phyloP scores from a whole-genome alignment of 2,329 filamentous ascomycete species.

The Aspergillus quadrilineatus region DNA sequence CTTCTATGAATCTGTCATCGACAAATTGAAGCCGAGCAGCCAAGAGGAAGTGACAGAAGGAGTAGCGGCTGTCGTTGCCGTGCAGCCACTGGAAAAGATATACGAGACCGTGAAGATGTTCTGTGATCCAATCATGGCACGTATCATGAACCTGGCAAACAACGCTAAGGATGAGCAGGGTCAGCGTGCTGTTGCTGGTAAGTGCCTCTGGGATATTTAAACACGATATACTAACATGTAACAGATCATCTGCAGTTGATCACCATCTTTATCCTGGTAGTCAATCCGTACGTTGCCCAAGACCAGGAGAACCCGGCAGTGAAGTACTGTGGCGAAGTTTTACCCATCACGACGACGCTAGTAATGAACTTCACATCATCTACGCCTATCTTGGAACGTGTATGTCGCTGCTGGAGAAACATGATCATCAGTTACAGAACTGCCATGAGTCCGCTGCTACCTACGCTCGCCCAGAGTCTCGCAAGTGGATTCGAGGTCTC shows the following conservation, averaged over 20 bases:
- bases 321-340: constrained; percentile 93
- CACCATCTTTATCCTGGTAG: constrained; percentile 80
- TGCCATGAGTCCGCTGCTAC: constrained; percentile 80
- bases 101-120: constrained; percentile 87
- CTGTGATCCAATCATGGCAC: constrained; percentile 83
- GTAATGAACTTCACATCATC: constrained; percentile 84
- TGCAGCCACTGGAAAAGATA: constrained; percentile 75
- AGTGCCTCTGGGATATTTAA: constrained; percentile 1
- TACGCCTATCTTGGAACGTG: constrained; percentile 83
- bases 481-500: constrained; percentile 81
- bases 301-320: constrained; percentile 83
- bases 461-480: constrained; percentile 82
- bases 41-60: constrained; percentile 97
- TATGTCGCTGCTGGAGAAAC: constrained; percentile 93
- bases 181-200: constrained; percentile 82
- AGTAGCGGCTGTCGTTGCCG: constrained; percentile 85
- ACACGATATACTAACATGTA: constrained; percentile 15
- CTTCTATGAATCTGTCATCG: constrained; percentile 88
- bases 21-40: constrained; percentile 78
- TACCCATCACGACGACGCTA: constrained; percentile 81
- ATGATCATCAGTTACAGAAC: constrained; percentile 96
- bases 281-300: constrained; percentile 71
- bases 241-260: constrained; percentile 86
- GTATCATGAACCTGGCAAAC: constrained; percentile 84
- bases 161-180: constrained; percentile 77